Conservation (phyloP, 2,329 filamentous ascomycete genomes). For the Ophiocordyceps robertsii region DNA sequence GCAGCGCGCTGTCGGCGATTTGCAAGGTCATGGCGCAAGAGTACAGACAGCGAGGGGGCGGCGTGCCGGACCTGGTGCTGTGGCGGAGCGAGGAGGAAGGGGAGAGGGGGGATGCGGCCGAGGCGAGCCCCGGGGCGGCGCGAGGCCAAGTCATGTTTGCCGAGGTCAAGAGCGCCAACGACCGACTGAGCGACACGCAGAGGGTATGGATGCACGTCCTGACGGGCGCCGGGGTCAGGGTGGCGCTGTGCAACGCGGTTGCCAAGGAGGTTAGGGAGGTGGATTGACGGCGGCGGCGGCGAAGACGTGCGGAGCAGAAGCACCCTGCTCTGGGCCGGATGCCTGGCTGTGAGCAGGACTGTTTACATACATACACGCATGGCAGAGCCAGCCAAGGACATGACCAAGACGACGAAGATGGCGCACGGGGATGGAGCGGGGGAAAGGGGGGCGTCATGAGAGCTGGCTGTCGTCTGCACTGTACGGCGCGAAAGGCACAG, state of each 20-base stretch:
- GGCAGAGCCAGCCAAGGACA: no score
- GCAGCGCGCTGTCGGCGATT: slow-evolving; percentile 66
- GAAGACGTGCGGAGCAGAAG: no score
- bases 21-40: slow-evolving; percentile 95
- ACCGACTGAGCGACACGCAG: slow-evolving; percentile 90
- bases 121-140: slow-evolving; percentile 15
- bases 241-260: slow-evolving; percentile 63
- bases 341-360: no score
- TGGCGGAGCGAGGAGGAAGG: slow-evolving; percentile 44
- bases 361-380: no score
- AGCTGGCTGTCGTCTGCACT: no score
- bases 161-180: slow-evolving; percentile 76
- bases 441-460: no score
- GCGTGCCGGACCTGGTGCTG: slow-evolving; percentile 83
- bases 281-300: slow-evolving; percentile 10
- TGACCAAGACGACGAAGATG: no score
- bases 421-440: no score
- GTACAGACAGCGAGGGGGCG: slow-evolving; percentile 73
- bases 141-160: slow-evolving; percentile 58
- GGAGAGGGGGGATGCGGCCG: not conserved
- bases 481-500: no score
- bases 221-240: slow-evolving; percentile 67
- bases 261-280: slow-evolving; percentile 36
- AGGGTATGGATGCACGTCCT: slow-evolving; percentile 94
- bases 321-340: no score